Evolutionary conservation across 345 rosid species (phyloP).

Genomic region (Alliaria petiolata): DNA sequence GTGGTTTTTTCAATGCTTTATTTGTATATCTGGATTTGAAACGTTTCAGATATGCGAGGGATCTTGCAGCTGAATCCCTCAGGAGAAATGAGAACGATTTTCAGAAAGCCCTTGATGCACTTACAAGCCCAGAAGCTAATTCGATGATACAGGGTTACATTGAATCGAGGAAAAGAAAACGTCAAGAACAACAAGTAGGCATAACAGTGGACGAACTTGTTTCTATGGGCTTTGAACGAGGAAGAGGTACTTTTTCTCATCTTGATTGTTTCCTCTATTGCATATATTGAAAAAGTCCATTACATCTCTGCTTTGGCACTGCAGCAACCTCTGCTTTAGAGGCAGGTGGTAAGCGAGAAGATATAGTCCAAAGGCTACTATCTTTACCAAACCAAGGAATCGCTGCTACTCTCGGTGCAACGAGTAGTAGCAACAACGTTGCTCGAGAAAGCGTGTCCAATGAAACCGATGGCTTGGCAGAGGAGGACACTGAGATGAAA

Average conservation of each 20-base stretch:
- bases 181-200: slow-evolving; percentile 38
- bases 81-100: slow-evolving; percentile 84
- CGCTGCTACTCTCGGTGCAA: neutral
- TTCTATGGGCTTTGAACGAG: slow-evolving; percentile 87
- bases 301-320: slow-evolving; percentile 6
- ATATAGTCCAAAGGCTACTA: slow-evolving; percentile 50
- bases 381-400: slow-evolving; percentile 26
- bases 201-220: slow-evolving; percentile 54
- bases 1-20: neutral
- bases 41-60: slow-evolving; percentile 60
- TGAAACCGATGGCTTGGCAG: slow-evolving; percentile 18
- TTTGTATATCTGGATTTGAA: neutral
- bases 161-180: slow-evolving; percentile 71
- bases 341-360: slow-evolving; percentile 49
- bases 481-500: slow-evolving; percentile 76
- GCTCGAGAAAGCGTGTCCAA: slow-evolving; percentile 1
- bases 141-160: slow-evolving; percentile 62
- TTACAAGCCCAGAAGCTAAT: slow-evolving; percentile 69
- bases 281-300: neutral
- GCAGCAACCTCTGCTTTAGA: slow-evolving; percentile 56
- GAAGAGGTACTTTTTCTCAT: slow-evolving; percentile 47
- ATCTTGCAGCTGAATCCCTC: slow-evolving; percentile 86
- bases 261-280: neutral
- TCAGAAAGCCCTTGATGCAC: slow-evolving; percentile 78
- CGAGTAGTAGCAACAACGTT: neutral